phyloP scores from a whole-genome alignment of 805 yeast species.

The Yarrowia porcina region DNA sequence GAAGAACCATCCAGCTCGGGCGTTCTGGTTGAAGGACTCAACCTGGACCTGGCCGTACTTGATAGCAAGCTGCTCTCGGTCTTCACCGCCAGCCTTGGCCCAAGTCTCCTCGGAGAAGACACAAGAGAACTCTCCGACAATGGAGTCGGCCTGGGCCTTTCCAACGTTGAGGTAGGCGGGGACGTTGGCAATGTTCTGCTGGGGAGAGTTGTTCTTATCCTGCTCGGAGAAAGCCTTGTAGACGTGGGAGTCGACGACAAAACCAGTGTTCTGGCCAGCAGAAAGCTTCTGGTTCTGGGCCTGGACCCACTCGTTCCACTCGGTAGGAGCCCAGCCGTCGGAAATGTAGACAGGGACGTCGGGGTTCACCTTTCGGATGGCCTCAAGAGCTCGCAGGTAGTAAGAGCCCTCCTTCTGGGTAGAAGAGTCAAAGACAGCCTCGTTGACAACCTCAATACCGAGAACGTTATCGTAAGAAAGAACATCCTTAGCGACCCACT shows the following conservation, averaged over 20 bases:
- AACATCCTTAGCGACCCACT: conserved; percentile 62
- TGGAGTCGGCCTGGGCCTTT: conserved; percentile 49
- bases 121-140: conserved; percentile 89
- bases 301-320: conserved; percentile 65
- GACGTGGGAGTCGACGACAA: conserved; percentile 78
- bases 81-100: conserved; percentile 47
- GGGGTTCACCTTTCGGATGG: conserved; percentile 54
- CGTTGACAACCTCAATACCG: conserved; percentile 85
- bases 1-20: conserved; percentile 72
- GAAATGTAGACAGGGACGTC: conserved; percentile 73
- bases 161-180: conserved; percentile 32
- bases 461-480: conserved; percentile 59
- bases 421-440: conserved; percentile 59
- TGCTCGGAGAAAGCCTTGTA: conserved; percentile 80
- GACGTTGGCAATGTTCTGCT: conserved; percentile 58
- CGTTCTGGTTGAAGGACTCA: conserved; percentile 48
- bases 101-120: conserved; percentile 77
- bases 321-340: conserved; percentile 91
- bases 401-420: conserved; percentile 42
- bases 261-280: conserved; percentile 45
- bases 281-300: conserved; percentile 38
- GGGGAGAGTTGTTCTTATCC: conserved; percentile 65
- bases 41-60: conserved; percentile 61
- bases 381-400: conserved; percentile 60
- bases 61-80: conserved; percentile 54